Evolutionary conservation across 768 basidiomycete species (phyloP).

Genomic region (Dentipellis fragilis): DNA sequence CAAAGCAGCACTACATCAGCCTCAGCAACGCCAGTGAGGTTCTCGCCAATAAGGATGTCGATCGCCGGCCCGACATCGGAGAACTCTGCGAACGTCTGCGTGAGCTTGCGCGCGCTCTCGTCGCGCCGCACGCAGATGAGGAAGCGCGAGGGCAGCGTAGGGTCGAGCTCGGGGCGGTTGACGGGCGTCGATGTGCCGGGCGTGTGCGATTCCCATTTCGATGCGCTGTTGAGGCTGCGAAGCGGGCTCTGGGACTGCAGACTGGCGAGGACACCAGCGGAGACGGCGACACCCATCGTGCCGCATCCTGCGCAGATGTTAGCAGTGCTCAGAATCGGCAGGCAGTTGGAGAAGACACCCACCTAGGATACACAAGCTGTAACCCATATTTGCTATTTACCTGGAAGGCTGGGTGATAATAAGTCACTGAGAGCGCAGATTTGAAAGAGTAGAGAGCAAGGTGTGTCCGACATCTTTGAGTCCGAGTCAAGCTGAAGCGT

Average conservation of each 20-base stretch:
- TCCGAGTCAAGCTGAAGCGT: background rate
- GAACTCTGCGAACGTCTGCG: constrained; percentile 45
- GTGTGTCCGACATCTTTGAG: background rate
- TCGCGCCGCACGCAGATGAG: constrained; percentile 80
- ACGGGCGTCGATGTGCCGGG: constrained; percentile 66
- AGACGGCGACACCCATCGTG: constrained; percentile 94
- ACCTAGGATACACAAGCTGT: constrained; percentile 87
- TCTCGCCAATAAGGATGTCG: constrained; percentile 58
- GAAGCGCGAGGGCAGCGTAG: constrained; percentile 69
- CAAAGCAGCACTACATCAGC: constrained; percentile 85
- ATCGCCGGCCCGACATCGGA: constrained; percentile 51
- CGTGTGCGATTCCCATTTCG: constrained; percentile 61
- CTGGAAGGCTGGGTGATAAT: background rate
- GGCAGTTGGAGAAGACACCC: constrained; percentile 7
- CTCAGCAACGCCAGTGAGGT: constrained; percentile 59
- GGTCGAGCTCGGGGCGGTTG: constrained; percentile 37
- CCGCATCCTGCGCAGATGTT: constrained; percentile 66
- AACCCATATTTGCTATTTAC: constrained; percentile 46
- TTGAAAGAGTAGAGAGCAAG: background rate
- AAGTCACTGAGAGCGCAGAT: background rate
- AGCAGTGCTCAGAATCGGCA: constrained; percentile 1
- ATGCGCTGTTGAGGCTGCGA: constrained; percentile 13
- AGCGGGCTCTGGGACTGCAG: constrained; percentile 40
- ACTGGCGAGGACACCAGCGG: constrained; percentile 85
- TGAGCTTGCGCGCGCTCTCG: constrained; percentile 63